A percentile compares a stretch with the other conserved stretches of the same genome.
phyloP scores from a whole-genome alignment of 2,329 filamentous ascomycete genomes.

The Diplodia intermedia region DNA sequence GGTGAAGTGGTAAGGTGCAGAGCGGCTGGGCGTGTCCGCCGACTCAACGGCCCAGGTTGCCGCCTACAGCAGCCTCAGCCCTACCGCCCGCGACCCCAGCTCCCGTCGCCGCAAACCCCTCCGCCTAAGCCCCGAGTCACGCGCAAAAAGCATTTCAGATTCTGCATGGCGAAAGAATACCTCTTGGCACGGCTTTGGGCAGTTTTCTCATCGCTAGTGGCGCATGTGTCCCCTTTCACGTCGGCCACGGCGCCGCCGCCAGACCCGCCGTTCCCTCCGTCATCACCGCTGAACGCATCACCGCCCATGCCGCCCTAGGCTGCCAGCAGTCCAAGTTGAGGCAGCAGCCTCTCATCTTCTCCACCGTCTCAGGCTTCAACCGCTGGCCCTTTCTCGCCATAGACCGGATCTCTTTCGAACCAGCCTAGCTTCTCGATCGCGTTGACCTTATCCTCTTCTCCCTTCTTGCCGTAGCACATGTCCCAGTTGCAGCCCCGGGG shows the following conservation, averaged over 20 bases:
- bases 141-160: slow-evolving; percentile 7
- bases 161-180: not conserved
- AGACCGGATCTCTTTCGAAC: slow-evolving; percentile 68
- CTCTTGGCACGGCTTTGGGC: not conserved
- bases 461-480: slow-evolving; percentile 71
- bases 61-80: slow-evolving; percentile 18
- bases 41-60: slow-evolving; percentile 25
- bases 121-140: slow-evolving; percentile 19
- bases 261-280: slow-evolving; percentile 11
- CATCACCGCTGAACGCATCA: slow-evolving; percentile 8
- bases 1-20: slow-evolving; percentile 17
- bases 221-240: not conserved
- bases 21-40: slow-evolving; percentile 9
- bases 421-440: slow-evolving; percentile 60
- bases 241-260: slow-evolving; percentile 5
- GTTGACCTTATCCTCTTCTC: slow-evolving; percentile 61
- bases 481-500: slow-evolving; percentile 67
- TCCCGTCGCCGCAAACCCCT: slow-evolving; percentile 23
- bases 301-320: not conserved
- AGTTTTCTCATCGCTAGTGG: not conserved
- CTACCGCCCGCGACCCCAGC: slow-evolving; percentile 14
- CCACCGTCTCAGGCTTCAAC: slow-evolving; percentile 46
- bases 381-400: slow-evolving; percentile 62
- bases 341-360: not conserved
- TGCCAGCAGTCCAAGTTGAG: not conserved